Evolutionary conservation across 306 rosid genomes (phyloP).

Genomic region (Cucurbita ficifolia): DNA sequence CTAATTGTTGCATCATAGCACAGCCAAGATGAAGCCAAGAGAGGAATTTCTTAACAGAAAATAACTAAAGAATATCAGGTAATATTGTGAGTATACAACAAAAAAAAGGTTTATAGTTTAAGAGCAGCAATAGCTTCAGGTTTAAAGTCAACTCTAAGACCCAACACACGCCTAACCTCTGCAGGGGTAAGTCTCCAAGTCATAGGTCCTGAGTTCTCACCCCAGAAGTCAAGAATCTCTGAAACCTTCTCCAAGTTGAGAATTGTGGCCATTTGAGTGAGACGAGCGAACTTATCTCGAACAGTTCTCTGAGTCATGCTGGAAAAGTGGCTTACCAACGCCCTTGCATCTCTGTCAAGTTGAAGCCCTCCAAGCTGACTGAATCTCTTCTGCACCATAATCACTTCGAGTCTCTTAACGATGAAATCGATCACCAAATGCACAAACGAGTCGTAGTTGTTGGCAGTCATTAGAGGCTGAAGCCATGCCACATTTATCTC

Average conservation of each 20-base stretch:
- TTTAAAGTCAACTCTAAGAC: slow-evolving; percentile 84
- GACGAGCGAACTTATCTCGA: slow-evolving; percentile 89
- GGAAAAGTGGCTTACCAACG: slow-evolving; percentile 88
- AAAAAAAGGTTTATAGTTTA: slow-evolving; percentile 29
- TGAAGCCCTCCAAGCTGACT: slow-evolving; percentile 98
- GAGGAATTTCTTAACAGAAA: not conserved
- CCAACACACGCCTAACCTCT: slow-evolving; percentile 90
- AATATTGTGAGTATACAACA: not conserved
- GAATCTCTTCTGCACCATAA: slow-evolving; percentile 91
- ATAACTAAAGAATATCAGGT: slow-evolving; percentile 20
- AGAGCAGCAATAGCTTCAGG: slow-evolving; percentile 81
- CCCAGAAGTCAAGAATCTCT: slow-evolving; percentile 96
- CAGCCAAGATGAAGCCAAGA: not conserved
- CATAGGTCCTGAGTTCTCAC: slow-evolving; percentile 97
- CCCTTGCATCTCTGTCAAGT: slow-evolving; percentile 88
- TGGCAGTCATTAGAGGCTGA: slow-evolving; percentile 78
- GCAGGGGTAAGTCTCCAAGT: slow-evolving; percentile 98
- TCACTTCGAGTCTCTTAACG: slow-evolving; percentile 89
- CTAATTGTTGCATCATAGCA: too few species aligned
- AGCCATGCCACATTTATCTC: slow-evolving; percentile 78
- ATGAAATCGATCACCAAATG: slow-evolving; percentile 76
- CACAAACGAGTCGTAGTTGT: slow-evolving; percentile 66
- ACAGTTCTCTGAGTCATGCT: slow-evolving; percentile 87
- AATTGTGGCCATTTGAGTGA: slow-evolving; percentile 90
- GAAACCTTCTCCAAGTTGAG: slow-evolving; percentile 91